Evolutionary conservation across 2,329 filamentous ascomycete genomes (phyloP).

Genomic region (Phymatotrichopsis omnivora): DNA sequence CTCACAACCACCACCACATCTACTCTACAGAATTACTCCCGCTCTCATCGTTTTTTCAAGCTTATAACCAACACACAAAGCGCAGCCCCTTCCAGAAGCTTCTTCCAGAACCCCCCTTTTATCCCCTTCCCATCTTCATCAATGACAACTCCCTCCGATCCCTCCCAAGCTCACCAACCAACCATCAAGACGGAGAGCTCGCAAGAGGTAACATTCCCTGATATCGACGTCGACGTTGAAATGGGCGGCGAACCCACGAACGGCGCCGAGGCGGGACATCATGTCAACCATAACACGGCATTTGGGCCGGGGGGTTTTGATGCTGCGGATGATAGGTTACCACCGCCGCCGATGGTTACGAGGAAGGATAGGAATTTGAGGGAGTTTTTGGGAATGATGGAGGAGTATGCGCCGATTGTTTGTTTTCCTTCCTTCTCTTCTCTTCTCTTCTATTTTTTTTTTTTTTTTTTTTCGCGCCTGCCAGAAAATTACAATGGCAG

Average conservation of each 20-base stretch:
- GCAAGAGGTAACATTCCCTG: slow-evolving; percentile 18
- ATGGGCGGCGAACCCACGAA: slow-evolving; percentile 43
- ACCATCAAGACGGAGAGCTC: slow-evolving; percentile 20
- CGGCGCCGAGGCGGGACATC: slow-evolving; percentile 34
- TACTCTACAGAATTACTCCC: too few relatives aligned
- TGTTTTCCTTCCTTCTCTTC: slow-evolving; percentile 34
- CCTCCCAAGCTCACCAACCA: slow-evolving; percentile 9
- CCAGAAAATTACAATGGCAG: background rate
- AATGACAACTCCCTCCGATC: slow-evolving; percentile 22
- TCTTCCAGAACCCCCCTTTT: too few relatives aligned
- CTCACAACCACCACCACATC: too few relatives aligned
- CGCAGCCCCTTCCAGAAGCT: too few relatives aligned
- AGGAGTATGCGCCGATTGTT: slow-evolving; percentile 96
- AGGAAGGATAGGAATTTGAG: slow-evolving; percentile 88
- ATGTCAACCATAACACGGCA: slow-evolving; percentile 8
- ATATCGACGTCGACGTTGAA: slow-evolving; percentile 50
- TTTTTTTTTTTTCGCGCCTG: slow-evolving; percentile 11
- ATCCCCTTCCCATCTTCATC: background rate
- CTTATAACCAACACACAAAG: too few relatives aligned
- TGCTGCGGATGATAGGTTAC: slow-evolving; percentile 12
- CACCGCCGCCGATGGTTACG: slow-evolving; percentile 32
- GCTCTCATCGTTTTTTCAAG: too few relatives aligned
- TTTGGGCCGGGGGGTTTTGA: background rate
- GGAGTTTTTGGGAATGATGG: slow-evolving; percentile 92
- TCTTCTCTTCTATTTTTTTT: slow-evolving; percentile 2